A percentile compares a stretch with the other conserved stretches of the same genome.
phyloP scores from a whole-genome alignment of 2,329 filamentous ascomycete species.

The Talaromyces marneffei region DNA sequence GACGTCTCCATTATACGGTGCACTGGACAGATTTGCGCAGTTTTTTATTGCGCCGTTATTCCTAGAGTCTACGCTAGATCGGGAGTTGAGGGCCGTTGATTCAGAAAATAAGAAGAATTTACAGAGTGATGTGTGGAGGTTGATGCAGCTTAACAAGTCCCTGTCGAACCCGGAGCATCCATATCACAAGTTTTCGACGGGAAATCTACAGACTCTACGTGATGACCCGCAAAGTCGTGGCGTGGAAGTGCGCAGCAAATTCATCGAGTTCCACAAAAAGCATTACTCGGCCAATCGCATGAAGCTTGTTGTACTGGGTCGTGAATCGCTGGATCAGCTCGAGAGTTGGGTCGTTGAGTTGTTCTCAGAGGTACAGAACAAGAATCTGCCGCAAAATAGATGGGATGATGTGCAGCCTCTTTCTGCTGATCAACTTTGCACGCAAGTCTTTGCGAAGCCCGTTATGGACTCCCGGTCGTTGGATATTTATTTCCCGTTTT shows the following conservation, averaged over 20 bases:
- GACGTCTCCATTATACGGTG: conserved; percentile 65
- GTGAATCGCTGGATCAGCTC: conserved; percentile 73
- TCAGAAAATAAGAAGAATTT: conserved; percentile 98
- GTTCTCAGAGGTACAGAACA: conserved; percentile 76
- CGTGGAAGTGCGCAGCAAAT: conserved; percentile 80
- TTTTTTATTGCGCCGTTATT: conserved; percentile 91
- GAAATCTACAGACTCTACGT: conserved; percentile 79
- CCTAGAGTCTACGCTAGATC: conserved; percentile 73
- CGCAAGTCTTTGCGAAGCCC: conserved; percentile 79
- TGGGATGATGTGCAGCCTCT: conserved; percentile 61
- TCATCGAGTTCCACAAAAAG: conserved; percentile 83
- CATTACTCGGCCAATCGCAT: conserved; percentile 92
- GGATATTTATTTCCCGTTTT: conserved; percentile 75
- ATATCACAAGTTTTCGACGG: conserved; percentile 86
- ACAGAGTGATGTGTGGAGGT: conserved; percentile 80
- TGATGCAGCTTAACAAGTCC: conserved; percentile 82
- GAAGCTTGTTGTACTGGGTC: conserved; percentile 82
- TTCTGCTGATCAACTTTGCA: conserved; percentile 55
- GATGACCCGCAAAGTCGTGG: conserved; percentile 71
- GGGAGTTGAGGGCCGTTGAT: conserved; percentile 82
- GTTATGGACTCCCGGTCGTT: conserved; percentile 81
- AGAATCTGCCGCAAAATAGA: conserved; percentile 63
- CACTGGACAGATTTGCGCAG: conserved; percentile 84
- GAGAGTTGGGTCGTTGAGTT: conserved; percentile 79
- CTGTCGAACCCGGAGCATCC: conserved; percentile 83